These are phyloP conservation scores for Arabidopsis arenosa DNA, from an alignment of 345 rosid genomes.

Conservation along the genomic window DNA sequence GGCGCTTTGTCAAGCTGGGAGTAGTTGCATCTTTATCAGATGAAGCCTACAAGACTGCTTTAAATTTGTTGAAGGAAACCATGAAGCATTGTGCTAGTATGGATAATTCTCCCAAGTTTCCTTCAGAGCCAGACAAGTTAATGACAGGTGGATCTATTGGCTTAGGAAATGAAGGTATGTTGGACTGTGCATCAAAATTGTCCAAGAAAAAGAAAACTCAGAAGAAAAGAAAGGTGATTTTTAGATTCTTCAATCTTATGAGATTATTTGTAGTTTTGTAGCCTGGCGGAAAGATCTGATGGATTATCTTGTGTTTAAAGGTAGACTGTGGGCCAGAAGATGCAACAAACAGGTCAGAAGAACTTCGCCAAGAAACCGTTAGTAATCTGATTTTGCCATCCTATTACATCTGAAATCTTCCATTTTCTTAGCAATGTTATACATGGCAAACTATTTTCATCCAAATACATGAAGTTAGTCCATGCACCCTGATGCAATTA, in stretches of 20 bases:
- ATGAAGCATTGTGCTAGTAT: conserved; percentile 46
- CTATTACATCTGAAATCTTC: conserved; percentile 17
- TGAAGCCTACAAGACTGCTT: conserved; percentile 53
- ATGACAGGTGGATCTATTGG: conserved; percentile 41
- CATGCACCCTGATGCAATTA: conserved; percentile 1
- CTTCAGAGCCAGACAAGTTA: conserved; percentile 43
- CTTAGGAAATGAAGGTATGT: conserved; percentile 38
- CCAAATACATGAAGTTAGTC: not conserved
- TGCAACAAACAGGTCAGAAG: conserved; percentile 48
- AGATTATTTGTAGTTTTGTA: conserved; percentile 31
- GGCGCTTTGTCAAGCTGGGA: conserved; percentile 50
- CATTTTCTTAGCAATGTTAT: not conserved
- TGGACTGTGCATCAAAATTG: conserved; percentile 41
- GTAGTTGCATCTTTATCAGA: conserved; percentile 56
- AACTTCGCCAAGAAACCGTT: conserved; percentile 47
- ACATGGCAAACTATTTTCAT: conserved; percentile 6
- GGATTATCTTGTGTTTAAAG: conserved; percentile 42
- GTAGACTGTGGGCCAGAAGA: conserved; percentile 45
- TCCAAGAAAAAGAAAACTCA: conserved; percentile 55
- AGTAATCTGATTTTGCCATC: conserved; percentile 43
- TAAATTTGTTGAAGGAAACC: conserved; percentile 47
- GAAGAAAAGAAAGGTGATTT: conserved; percentile 65
- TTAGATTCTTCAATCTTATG: conserved; percentile 21
- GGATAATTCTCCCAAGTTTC: conserved; percentile 45
- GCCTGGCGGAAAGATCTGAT: conserved; percentile 2